phyloP scores from a whole-genome alignment of 1,284 basidiomycete species.

The Somion occarium region DNA sequence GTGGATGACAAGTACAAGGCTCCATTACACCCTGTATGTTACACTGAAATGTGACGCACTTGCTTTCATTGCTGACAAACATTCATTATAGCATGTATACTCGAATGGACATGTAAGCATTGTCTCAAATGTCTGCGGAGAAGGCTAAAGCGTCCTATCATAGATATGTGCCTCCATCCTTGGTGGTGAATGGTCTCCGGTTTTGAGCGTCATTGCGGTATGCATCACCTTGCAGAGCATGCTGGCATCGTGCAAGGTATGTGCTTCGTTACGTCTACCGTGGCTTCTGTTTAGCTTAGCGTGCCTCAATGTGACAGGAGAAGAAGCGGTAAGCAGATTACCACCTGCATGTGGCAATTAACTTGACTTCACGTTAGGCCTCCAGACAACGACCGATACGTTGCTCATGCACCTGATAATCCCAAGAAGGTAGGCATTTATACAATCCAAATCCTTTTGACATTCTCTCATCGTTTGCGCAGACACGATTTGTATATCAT shows the following conservation, averaged over 20 bases:
- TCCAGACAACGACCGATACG: conserved; percentile 76
- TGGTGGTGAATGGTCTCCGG: conserved; percentile 83
- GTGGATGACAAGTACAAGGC: conserved; percentile 55
- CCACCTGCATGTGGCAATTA: conserved; percentile 11
- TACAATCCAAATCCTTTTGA: background rate
- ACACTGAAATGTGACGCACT: background rate
- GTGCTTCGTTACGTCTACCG: conserved; percentile 12
- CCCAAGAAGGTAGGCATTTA: conserved; percentile 69
- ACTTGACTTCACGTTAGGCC: conserved; percentile 40
- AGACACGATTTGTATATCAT: conserved; percentile 77
- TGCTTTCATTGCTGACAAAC: conserved; percentile 4
- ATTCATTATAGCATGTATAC: conserved; percentile 62
- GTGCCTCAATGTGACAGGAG: too few relatives aligned
- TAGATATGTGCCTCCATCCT: conserved; percentile 84
- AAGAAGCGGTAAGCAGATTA: conserved; percentile 57
- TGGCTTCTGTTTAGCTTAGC: too few relatives aligned
- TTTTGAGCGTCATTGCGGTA: conserved; percentile 71
- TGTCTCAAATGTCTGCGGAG: conserved; percentile 5
- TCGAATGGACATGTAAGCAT: conserved; percentile 76
- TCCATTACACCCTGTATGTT: conserved; percentile 70
- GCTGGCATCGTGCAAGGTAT: conserved; percentile 81
- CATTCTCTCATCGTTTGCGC: conserved; percentile 8
- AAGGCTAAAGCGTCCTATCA: background rate
- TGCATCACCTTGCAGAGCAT: conserved; percentile 84
- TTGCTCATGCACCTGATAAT: conserved; percentile 73